Conservation (phyloP, 2,329 filamentous ascomycete genomes). For the Talaromyces funiculosus region DNA sequence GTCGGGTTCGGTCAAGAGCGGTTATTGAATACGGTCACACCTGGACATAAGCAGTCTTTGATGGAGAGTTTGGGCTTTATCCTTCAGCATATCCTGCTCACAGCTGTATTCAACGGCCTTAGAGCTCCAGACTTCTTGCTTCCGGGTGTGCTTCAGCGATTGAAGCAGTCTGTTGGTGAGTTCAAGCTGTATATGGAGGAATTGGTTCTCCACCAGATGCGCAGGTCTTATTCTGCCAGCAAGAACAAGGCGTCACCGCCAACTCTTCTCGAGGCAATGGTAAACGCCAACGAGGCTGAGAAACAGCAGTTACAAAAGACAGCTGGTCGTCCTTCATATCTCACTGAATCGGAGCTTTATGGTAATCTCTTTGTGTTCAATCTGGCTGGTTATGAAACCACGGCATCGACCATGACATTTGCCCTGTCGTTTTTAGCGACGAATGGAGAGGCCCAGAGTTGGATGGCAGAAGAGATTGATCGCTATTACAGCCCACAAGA, state of each 20-base stretch:
- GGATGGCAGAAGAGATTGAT: not conserved
- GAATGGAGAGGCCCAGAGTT: constrained; percentile 12
- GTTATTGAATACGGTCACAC: not conserved
- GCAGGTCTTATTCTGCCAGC: not conserved
- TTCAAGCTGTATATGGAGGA: not conserved
- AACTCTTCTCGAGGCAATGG: constrained; percentile 1
- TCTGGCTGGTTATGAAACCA: constrained; percentile 33
- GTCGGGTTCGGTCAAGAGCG: not conserved
- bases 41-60: not conserved
- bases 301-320: not conserved
- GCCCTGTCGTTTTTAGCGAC: constrained; percentile 18
- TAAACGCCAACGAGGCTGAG: not conserved
- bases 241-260: not conserved
- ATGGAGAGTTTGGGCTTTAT: not conserved
- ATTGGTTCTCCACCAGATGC: not conserved
- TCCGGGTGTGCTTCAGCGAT: not conserved
- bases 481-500: not conserved
- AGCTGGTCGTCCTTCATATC: not conserved
- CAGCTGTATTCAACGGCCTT: not conserved
- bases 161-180: not conserved
- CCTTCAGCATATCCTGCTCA: not conserved
- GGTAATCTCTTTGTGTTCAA: constrained; percentile 43
- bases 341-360: constrained; percentile 31
- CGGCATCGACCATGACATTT: constrained; percentile 17
- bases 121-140: not conserved